Conservation (phyloP, 805 yeast species). For the Metschnikowia orientalis region DNA sequence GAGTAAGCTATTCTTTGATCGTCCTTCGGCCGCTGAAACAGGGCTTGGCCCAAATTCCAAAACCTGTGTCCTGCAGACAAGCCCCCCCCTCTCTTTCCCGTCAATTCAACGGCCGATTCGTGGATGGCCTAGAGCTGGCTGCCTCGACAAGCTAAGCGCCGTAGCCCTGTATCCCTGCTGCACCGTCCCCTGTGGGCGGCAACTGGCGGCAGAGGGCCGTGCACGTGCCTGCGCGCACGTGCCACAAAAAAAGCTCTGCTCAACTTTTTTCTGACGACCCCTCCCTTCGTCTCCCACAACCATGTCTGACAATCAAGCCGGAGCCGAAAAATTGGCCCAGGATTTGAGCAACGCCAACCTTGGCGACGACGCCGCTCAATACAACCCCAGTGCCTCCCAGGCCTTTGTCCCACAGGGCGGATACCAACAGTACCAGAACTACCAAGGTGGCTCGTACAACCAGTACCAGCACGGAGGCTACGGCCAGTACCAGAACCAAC, state of each 20-base stretch:
- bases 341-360: slow-evolving; percentile 42
- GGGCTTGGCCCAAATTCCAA: too few species aligned
- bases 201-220: too few species aligned
- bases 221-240: slow-evolving; percentile 1
- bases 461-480: slow-evolving; percentile 13
- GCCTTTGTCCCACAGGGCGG: slow-evolving; percentile 46
- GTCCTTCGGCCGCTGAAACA: too few species aligned
- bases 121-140: too few species aligned
- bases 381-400: slow-evolving; percentile 48
- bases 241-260: background rate
- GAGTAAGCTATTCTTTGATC: too few species aligned
- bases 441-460: slow-evolving; percentile 7
- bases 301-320: slow-evolving; percentile 20
- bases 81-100: too few species aligned
- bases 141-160: too few species aligned
- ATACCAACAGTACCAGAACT: slow-evolving; percentile 18
- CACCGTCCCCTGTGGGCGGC: too few species aligned
- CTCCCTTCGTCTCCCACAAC: slow-evolving; percentile 1
- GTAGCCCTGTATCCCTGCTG: too few species aligned
- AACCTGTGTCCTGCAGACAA: too few species aligned
- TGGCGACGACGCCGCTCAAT: slow-evolving; percentile 24
- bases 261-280: too few species aligned
- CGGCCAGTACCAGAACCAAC: slow-evolving; percentile 11
- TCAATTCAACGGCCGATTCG: too few species aligned
- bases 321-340: slow-evolving; percentile 41